Base-by-base conservation (phyloP, 257 asterid genomes). In the Rauvolfia tetraphylla region DNA sequence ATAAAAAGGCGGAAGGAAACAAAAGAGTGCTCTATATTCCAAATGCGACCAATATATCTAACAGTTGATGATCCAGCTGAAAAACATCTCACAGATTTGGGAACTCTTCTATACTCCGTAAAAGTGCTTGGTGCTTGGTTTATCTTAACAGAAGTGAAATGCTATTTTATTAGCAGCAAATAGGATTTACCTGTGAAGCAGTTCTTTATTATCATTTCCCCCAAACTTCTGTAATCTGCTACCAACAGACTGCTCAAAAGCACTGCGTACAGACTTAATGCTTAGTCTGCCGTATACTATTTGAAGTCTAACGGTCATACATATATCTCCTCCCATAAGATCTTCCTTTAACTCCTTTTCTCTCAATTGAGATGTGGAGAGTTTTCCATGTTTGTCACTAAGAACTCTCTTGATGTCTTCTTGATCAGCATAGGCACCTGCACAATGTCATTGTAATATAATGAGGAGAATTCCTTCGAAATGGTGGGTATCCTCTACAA, bases 391-490 rank as follows among this genome's bases (percentile, higher is more conserved):
- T 88, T 90, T 90, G 81, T 92, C 91, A 73, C 88, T 76, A 18
- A 94, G 85, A 68, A 57, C 68, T 81, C 80, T 84, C 81, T 86
- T 85, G 22, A 88, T 82, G 71, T 89, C 95, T 69, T 46, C 83
- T 80, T 90, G 92, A 84, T 91, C 95, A 29, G 96, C 98, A 86
- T 95, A 95, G 14, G 91, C 95, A 68, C 97, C 98, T 92, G 82
- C 14, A 73, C 9, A 57, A 61, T 34, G n/a, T 31, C 72, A 66
- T 27, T 9, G 29, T 66, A n/a, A 61, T 10, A 57, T 23, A 3
- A 56, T 33, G 9, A 25, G 58, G 31, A 44, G 2, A 31, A 67
- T 49, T 12, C 70, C n/a, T 25, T 13, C 6, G 0, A 27, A 59
- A 39, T 25, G 29, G 39, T 34, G 17, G 31, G 11, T 12, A 25